Evolutionary conservation across 2,329 filamentous ascomycete species (phyloP), one percentile per base, ranked within the genome.

Genomic region (Sporothrix dimorphospora): DNA sequence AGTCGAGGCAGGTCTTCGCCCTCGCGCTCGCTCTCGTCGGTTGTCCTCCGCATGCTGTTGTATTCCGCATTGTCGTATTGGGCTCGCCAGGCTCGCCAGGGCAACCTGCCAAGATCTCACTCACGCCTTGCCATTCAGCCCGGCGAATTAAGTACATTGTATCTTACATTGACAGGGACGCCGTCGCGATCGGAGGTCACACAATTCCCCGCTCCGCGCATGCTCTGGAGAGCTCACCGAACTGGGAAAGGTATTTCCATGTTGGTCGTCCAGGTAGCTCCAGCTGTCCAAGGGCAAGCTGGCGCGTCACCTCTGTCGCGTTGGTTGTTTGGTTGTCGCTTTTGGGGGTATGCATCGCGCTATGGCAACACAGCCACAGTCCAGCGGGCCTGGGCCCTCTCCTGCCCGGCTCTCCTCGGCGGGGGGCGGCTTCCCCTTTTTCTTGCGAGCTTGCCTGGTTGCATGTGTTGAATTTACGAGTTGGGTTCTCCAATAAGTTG

Each of bases 321-420:
- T 19, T 19, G 5, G 30, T 21, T 38, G 16, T 40, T 19, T 19
- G 5, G 30, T 21, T 38, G 16, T 40, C 30, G 40, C 34, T 19
- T 24, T 49, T 9, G 49, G 24, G 2, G 21, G 51, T 24, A n/a
- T 69, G 47, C 47, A 55, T 69, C 49, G 49, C 66, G 49, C 66
- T 57, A 57, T 49, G 55, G 66, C 66, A 65, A 57, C 66, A 69
- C 67, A 57, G 51, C 67, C 67, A 57, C 51, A 69, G 51, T 49
- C 51, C n/a, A 30, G 34, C 47, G 49, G 49, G 47, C 66, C 66
- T 49, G 16, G 63, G 16, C 21, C 61, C 24, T 67, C 24, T 49
- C 53, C 16, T n/a, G 59, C 11, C 51, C 24, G 51, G 24, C 30
- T 55, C 38, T 38, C 38, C 14, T 21, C 38, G 59, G 59, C 38